Evolutionary conservation across 2,329 filamentous ascomycete genomes (phyloP).

Genomic region (Curvularia eragrostidis): DNA sequence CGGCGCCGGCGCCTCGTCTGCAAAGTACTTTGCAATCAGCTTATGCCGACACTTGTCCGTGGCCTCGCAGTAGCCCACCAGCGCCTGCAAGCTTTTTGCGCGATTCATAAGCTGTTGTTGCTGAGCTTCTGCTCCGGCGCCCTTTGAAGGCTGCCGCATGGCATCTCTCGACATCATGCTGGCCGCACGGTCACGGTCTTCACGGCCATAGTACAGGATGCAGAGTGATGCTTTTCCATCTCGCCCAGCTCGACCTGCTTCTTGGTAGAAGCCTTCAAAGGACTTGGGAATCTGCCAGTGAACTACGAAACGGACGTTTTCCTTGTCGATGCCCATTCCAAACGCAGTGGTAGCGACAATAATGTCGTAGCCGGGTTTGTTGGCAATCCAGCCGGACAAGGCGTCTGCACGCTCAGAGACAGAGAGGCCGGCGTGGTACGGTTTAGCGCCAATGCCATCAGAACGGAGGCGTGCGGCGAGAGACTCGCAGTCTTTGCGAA

Average conservation of each 20-base stretch:
- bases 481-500: constrained; percentile 74
- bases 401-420: constrained; percentile 73
- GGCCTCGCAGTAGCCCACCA: constrained; percentile 83
- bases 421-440: constrained; percentile 74
- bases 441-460: constrained; percentile 74
- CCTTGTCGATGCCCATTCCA: constrained; percentile 97
- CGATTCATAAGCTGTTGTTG: constrained; percentile 50
- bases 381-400: constrained; percentile 73
- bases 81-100: constrained; percentile 56
- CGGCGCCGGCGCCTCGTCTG: constrained; percentile 39
- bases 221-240: constrained; percentile 88
- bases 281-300: constrained; percentile 95
- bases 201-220: constrained; percentile 88
- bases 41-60: constrained; percentile 74
- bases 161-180: constrained; percentile 58
- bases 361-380: constrained; percentile 80
- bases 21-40: constrained; percentile 49
- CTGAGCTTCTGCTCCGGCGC: constrained; percentile 43
- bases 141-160: constrained; percentile 58
- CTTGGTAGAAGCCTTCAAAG: constrained; percentile 96
- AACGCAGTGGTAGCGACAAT: constrained; percentile 96
- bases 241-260: constrained; percentile 87
- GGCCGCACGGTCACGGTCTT: constrained; percentile 79
- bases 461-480: constrained; percentile 70
- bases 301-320: constrained; percentile 90